Base-by-base conservation (phyloP, 345 rosid species). In the Fremontodendron californicum region DNA sequence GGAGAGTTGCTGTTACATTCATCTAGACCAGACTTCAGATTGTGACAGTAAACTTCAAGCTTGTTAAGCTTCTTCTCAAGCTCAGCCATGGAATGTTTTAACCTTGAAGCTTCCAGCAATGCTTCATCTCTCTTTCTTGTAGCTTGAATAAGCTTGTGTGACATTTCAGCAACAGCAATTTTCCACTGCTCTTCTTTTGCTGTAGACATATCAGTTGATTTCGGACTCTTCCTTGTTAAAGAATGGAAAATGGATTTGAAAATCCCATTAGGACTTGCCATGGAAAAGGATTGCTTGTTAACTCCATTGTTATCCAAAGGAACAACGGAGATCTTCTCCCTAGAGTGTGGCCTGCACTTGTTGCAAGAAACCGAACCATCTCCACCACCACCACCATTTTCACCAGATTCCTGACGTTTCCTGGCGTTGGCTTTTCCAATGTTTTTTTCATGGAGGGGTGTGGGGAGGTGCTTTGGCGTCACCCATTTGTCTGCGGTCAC, bases 51-150 rank as follows among this genome's bases (percentile, higher is more conserved):
- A 77, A 91, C 84, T 81, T 96, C 98, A 29, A 96, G 98, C 80
- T 86, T 90, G 80, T 86, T 91, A 62, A 96, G 98, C 75, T 96
- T 96, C 83, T 90, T 93, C 86, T 96, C 99, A n/a, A 96, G 94
- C 81, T 96, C 98, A 45, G 89, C 69, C 97, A 93, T 92, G 57
- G 99, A 90, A 12, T 88, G 62, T 74, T 92, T 96, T 25, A 96
- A 83, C 80, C 85, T 89, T 1, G 94, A 91, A 79, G 94, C 94
- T 84, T 96, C 98, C 29, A 81, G 78, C 15, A 92, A 71, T 0
- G 98, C 99, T 78, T 87, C 99, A 55, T 96, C 98, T 72, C 93
- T 86, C 87, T 85, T 91, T 76, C 93, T 91, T 5, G 97, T 93
- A 13, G 97, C 86, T 77, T 92, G 92, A 40, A 87, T 84, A 55